Conservation (phyloP, 306 rosid species). For the Medicago ruthenica region DNA sequence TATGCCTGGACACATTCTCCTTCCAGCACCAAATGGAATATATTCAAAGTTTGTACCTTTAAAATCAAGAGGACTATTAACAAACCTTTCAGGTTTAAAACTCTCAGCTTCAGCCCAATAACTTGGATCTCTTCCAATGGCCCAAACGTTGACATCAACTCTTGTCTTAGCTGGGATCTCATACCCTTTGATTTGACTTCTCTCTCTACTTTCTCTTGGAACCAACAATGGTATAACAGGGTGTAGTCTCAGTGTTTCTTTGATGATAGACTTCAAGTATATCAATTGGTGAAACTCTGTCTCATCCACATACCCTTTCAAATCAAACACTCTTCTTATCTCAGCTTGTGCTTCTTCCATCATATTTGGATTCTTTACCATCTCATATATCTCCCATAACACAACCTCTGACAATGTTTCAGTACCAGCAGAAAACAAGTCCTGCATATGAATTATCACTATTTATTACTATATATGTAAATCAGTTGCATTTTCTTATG, state of each 20-base stretch:
- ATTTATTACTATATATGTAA: background rate
- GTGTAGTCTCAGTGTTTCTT: conserved; percentile 34
- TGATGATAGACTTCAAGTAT: conserved; percentile 19
- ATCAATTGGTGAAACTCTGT: conserved; percentile 27
- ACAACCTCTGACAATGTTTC: conserved; percentile 46
- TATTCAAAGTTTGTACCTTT: too few relatives aligned
- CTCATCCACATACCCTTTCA: conserved; percentile 34
- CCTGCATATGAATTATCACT: conserved; percentile 33
- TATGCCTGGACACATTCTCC: background rate
- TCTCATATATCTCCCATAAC: conserved; percentile 53
- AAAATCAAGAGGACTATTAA: too few relatives aligned
- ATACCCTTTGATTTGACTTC: too few relatives aligned
- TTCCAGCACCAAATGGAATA: too few relatives aligned
- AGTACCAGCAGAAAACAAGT: conserved; percentile 46
- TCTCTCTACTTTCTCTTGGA: too few relatives aligned
- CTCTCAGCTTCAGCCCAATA: too few relatives aligned
- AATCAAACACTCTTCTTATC: conserved; percentile 41
- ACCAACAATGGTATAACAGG: too few relatives aligned
- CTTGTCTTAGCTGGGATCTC: too few relatives aligned
- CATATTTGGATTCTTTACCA: conserved; percentile 46
- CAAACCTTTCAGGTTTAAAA: too few relatives aligned
- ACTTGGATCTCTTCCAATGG: too few relatives aligned
- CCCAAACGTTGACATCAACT: too few relatives aligned
- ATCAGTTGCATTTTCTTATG: background rate
- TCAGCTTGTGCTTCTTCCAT: conserved; percentile 52